Conservation (phyloP, 768 basidiomycete genomes). For the Tylopilus balloui region DNA sequence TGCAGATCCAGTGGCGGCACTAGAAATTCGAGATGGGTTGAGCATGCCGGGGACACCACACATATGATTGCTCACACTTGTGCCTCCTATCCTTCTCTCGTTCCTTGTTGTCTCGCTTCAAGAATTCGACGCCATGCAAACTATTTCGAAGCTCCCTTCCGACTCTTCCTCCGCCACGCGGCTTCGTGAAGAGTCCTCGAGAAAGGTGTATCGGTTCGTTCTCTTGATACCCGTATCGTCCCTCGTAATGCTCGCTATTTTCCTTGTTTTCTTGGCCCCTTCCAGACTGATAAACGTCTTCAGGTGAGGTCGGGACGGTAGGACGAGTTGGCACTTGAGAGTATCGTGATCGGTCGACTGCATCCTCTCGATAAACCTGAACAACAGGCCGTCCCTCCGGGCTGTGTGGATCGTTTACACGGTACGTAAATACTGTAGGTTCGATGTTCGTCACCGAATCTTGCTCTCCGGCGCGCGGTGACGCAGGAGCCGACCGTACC, state of each 20-base stretch:
- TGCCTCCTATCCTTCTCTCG: slow-evolving; percentile 49
- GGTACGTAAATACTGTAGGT: slow-evolving; percentile 24
- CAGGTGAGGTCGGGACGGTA: slow-evolving; percentile 6
- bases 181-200: slow-evolving; percentile 32
- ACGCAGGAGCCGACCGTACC: slow-evolving; percentile 34
- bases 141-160: slow-evolving; percentile 55
- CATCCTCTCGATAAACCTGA: slow-evolving; percentile 23
- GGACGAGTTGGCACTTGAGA: slow-evolving; percentile 11
- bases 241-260: slow-evolving; percentile 26
- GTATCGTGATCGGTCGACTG: slow-evolving; percentile 16
- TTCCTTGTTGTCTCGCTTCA: slow-evolving; percentile 36
- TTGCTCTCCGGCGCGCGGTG: slow-evolving; percentile 39
- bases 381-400: slow-evolving; percentile 10
- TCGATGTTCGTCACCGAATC: slow-evolving; percentile 38
- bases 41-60: not conserved
- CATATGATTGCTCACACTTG: slow-evolving; percentile 39
- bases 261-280: slow-evolving; percentile 36
- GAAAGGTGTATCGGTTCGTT: slow-evolving; percentile 19
- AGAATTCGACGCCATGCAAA: slow-evolving; percentile 29
- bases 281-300: slow-evolving; percentile 13
- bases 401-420: slow-evolving; percentile 16
- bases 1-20: slow-evolving; percentile 49
- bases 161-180: slow-evolving; percentile 28
- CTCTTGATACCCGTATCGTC: slow-evolving; percentile 13
- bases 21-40: slow-evolving; percentile 24